phyloP scores from a whole-genome alignment of 768 basidiomycete genomes.

The Psilocybe azurescens region DNA sequence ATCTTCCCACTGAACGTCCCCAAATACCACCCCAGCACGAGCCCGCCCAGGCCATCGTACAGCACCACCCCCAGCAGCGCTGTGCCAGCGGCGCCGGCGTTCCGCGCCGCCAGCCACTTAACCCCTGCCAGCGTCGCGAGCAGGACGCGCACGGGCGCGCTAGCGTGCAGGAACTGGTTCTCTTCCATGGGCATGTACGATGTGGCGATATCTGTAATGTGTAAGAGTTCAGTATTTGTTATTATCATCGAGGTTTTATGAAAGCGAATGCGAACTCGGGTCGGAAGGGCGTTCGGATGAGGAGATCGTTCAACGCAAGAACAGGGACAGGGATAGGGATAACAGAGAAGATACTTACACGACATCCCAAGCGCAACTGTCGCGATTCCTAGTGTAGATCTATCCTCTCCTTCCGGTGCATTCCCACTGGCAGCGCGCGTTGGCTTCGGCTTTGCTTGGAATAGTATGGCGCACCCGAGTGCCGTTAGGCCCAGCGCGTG shows the following conservation, averaged over 20 bases:
- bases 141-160: neutral
- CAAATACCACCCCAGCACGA: constrained; percentile 4
- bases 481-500: constrained; percentile 1
- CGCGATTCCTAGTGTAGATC: neutral
- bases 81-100: neutral
- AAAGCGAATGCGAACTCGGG: too few relatives aligned
- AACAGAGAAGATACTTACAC: neutral
- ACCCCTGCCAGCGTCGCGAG: neutral
- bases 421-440: too few relatives aligned
- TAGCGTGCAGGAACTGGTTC: constrained; percentile 7
- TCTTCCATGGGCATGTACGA: constrained; percentile 5
- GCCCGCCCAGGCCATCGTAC: constrained; percentile 2
- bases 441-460: neutral
- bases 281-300: too few relatives aligned
- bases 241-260: neutral
- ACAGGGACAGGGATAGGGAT: too few relatives aligned
- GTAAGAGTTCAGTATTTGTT: too few relatives aligned
- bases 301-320: neutral
- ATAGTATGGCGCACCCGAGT: neutral
- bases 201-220: neutral
- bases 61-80: constrained; percentile 1
- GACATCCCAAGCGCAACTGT: constrained; percentile 5
- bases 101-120: neutral
- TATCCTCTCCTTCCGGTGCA: neutral
- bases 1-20: constrained; percentile 7